Conservation (phyloP, 176 grass and related monocot species). For the Phoenix dactylifera region DNA sequence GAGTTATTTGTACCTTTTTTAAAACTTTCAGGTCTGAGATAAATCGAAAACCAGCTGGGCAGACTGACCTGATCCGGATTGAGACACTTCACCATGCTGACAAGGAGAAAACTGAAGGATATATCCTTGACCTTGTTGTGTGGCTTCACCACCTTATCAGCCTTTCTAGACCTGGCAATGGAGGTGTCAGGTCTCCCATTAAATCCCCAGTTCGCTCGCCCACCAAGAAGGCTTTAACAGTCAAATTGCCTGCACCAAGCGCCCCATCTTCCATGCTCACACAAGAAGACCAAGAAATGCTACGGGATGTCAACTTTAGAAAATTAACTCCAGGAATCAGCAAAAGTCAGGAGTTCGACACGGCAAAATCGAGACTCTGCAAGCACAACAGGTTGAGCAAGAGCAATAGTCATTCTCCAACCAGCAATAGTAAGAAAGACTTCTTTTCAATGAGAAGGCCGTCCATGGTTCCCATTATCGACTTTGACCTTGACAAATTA, state of each 20-base stretch:
- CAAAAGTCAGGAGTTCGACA: conserved; percentile 94
- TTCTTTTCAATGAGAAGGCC: conserved; percentile 41
- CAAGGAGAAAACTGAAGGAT: conserved; percentile 67
- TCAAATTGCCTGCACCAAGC: conserved; percentile 23
- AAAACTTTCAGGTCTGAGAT: conserved; percentile 49
- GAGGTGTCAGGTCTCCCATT: conserved; percentile 63
- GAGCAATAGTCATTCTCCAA: conserved; percentile 84
- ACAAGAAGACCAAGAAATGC: conserved; percentile 83
- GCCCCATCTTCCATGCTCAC: conserved; percentile 52
- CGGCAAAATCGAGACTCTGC: conserved; percentile 28
- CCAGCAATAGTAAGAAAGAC: conserved; percentile 40
- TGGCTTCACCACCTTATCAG: conserved; percentile 90
- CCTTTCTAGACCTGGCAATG: conserved; percentile 50
- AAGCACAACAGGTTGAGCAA: conserved; percentile 76
- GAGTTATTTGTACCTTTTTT: neutral
- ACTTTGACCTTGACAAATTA: conserved; percentile 65
- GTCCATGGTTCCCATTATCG: conserved; percentile 63
- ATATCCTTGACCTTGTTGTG: conserved; percentile 77
- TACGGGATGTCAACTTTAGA: conserved; percentile 63
- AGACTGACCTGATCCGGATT: conserved; percentile 52
- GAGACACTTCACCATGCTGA: conserved; percentile 90
- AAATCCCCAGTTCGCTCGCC: conserved; percentile 75
- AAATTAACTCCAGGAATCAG: conserved; percentile 81
- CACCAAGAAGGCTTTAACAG: conserved; percentile 34
- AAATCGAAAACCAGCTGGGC: conserved; percentile 45